Evolutionary conservation across 208 protist species (phyloP), one percentile per base, ranked within the genome.

Genomic region (Tritrichomonas foetus): DNA sequence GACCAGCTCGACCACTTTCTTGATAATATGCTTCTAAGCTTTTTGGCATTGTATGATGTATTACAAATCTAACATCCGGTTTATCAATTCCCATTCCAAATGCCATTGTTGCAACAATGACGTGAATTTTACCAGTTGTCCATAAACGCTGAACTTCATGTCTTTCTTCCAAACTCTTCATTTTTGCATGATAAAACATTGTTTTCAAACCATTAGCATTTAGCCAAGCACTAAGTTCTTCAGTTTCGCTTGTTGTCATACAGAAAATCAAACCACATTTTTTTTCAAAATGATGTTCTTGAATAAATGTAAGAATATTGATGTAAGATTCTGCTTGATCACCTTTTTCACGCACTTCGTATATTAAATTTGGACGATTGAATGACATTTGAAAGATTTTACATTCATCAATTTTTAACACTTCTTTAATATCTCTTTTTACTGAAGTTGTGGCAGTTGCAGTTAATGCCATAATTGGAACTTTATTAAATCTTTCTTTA

Each of bases 11-110:
- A n/a, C 96, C 96, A 41, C 72, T 84, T 47, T 97, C 95, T 94
- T 97, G 96, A 82, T 96, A 96, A 66, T 95, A 96, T 41, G 92
- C 95, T 75, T 94, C 94, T 0, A 94, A 27, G 33, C 61, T 80
- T 66, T 96, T 96, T 20, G 95, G 93, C 95, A 96, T 95, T 47
- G 95, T 93, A 75, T 92, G 95, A 92, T 96, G 96, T 1, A 97
- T 57, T 16, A 96, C 95, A 93, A 97, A 95, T 25, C 96, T 82
- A 0, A 96, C 96, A 93, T 95, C 94, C 16, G 94, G 64, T 75
- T 96, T 95, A 75, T 96, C 93, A 22, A 96, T 95, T 9, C 96
- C 96, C 96, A 96, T 96, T 13, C 96, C 96, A 80, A 96, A 96
- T 25, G 96, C 96, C 8, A 96, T 69, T 33, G 96, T 96, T 8